Conservation (phyloP, 2,329 filamentous ascomycete genomes). For the Cladosporium sp. region DNA sequence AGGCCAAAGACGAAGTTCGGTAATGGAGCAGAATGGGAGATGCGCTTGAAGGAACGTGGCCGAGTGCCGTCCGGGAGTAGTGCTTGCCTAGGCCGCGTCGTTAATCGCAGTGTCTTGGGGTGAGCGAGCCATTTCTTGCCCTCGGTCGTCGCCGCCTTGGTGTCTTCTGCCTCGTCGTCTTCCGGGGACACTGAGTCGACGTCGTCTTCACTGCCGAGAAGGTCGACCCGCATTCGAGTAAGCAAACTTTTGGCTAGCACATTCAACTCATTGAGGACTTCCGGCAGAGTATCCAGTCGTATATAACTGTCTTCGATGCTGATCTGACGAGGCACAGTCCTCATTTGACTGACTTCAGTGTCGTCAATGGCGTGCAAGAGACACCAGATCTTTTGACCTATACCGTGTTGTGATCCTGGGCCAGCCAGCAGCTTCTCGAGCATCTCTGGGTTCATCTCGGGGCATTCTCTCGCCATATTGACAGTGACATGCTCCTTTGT, state of each 20-base stretch:
- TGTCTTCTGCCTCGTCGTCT: slow-evolving; percentile 33
- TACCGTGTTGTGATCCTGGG: slow-evolving; percentile 69
- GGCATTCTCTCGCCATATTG: slow-evolving; percentile 63
- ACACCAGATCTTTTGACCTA: slow-evolving; percentile 73
- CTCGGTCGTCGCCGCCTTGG: slow-evolving; percentile 23
- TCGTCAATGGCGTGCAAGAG: slow-evolving; percentile 81
- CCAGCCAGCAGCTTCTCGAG: slow-evolving; percentile 72
- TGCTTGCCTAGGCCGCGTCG: slow-evolving; percentile 66
- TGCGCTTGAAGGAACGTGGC: slow-evolving; percentile 64
- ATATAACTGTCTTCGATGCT: slow-evolving; percentile 93
- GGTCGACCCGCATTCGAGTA: slow-evolving; percentile 75
- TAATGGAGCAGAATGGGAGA: slow-evolving; percentile 73
- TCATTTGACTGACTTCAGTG: slow-evolving; percentile 70
- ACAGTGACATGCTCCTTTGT: slow-evolving; percentile 64
- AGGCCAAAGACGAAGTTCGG: slow-evolving; percentile 73
- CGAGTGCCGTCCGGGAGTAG: slow-evolving; percentile 57
- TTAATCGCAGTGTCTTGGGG: slow-evolving; percentile 79
- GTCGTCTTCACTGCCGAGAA: slow-evolving; percentile 59
- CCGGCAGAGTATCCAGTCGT: slow-evolving; percentile 64
- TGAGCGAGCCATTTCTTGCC: slow-evolving; percentile 70
- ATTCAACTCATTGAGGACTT: slow-evolving; percentile 69
- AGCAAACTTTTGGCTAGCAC: slow-evolving; percentile 71
- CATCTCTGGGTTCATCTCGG: slow-evolving; percentile 62
- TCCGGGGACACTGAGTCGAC: slow-evolving; percentile 11
- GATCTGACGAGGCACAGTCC: slow-evolving; percentile 78